Percentiles rank a stretch among this genome's conserved stretches.
Evolutionary conservation across 1,139 yeast genomes (phyloP).

Genomic region (Keqinozyma sinolaborantium): DNA sequence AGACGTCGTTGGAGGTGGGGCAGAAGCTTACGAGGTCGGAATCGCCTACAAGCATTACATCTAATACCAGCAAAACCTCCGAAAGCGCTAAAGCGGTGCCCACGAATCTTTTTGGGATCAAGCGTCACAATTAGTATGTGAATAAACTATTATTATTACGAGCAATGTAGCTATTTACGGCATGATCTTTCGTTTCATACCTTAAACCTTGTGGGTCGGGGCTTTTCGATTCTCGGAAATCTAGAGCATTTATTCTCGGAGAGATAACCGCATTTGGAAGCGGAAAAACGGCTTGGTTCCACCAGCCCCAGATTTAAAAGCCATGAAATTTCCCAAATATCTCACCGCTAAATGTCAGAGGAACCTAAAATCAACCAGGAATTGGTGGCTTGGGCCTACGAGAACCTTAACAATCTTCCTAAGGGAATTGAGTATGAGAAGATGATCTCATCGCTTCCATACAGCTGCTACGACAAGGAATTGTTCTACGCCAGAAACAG

Average conservation of each 20-base stretch:
- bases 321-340: background rate
- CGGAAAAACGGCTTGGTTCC: too few relatives aligned
- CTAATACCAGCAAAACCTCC: conserved; percentile 14
- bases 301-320: too few relatives aligned
- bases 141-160: too few relatives aligned
- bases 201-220: too few relatives aligned
- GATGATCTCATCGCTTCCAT: conserved; percentile 24
- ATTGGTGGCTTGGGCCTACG: conserved; percentile 38
- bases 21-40: conserved; percentile 11
- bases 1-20: conserved; percentile 9
- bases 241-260: too few relatives aligned
- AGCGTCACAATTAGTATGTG: too few relatives aligned
- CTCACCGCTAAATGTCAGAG: conserved; percentile 2
- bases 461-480: conserved; percentile 17
- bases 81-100: conserved; percentile 8
- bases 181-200: too few relatives aligned
- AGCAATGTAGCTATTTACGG: too few relatives aligned
- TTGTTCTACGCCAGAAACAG: conserved; percentile 16
- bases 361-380: conserved; percentile 26
- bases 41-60: conserved; percentile 17
- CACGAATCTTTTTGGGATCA: conserved; percentile 8
- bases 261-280: too few relatives aligned
- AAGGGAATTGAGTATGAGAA: conserved; percentile 25
- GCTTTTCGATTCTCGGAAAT: conserved; percentile 2
- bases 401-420: conserved; percentile 40